Evolutionary conservation across 805 yeast species (phyloP).

Genomic region (Ogataea paradorogensis): DNA sequence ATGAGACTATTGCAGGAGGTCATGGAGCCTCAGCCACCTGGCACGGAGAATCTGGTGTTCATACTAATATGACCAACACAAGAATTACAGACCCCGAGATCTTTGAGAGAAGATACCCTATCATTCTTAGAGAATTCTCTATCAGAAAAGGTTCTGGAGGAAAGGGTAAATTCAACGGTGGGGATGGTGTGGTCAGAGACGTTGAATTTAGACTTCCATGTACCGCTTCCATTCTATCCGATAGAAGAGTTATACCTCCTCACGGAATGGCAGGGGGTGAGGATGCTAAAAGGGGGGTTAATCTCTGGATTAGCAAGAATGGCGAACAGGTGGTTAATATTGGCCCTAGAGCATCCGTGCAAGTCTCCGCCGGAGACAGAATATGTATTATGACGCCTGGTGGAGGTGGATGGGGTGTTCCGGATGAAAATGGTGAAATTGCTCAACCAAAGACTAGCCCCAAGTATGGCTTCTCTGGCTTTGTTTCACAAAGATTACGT

Average conservation of each 20-base stretch:
- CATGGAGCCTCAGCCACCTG: constrained; percentile 40
- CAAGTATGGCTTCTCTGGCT: constrained; percentile 28
- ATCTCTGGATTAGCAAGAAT: constrained; percentile 23
- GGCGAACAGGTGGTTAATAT: constrained; percentile 43
- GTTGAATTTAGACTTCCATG: constrained; percentile 42
- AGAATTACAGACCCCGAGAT: constrained; percentile 53
- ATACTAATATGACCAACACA: constrained; percentile 35
- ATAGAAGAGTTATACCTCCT: constrained; percentile 52
- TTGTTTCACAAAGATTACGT: constrained; percentile 27
- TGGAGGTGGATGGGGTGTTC: constrained; percentile 74
- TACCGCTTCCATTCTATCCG: constrained; percentile 47
- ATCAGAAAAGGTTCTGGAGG: constrained; percentile 50
- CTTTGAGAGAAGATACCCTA: constrained; percentile 51
- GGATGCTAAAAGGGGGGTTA: constrained; percentile 46
- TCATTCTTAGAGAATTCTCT: constrained; percentile 42
- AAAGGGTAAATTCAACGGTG: constrained; percentile 46
- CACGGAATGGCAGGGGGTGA: constrained; percentile 54
- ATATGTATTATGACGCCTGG: constrained; percentile 74
- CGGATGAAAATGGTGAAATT: constrained; percentile 16
- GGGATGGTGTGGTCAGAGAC: constrained; percentile 47
- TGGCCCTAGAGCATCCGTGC: constrained; percentile 69
- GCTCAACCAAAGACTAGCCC: constrained; percentile 1
- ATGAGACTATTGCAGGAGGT: constrained; percentile 66
- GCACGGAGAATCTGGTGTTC: constrained; percentile 47
- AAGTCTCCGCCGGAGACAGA: constrained; percentile 59